Percentiles rank a stretch among this genome's conserved stretches.
phyloP scores from a whole-genome alignment of 2,329 filamentous ascomycete genomes.

The Dactylonectria macrodidyma region DNA sequence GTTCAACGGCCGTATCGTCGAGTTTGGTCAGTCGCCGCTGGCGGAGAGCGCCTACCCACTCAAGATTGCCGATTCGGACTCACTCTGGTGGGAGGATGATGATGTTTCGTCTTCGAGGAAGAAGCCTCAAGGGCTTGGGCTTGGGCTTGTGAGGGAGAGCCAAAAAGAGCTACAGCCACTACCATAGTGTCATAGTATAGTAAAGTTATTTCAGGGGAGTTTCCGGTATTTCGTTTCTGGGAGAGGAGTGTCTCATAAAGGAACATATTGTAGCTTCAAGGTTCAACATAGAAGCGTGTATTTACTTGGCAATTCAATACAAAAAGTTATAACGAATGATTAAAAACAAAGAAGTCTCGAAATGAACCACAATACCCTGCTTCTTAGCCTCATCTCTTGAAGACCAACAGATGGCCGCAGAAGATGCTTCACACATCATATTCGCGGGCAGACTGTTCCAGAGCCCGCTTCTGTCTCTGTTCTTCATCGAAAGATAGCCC shows the following conservation, averaged over 20 bases:
- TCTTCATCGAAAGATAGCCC: conserved; percentile 23
- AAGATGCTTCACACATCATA: not conserved
- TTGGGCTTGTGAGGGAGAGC: conserved; percentile 28
- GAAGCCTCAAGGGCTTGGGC: conserved; percentile 29
- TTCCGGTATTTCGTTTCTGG: conserved; percentile 3
- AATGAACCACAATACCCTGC: not conserved
- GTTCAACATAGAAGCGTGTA: conserved; percentile 16
- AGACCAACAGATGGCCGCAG: not conserved
- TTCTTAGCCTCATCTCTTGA: not conserved
- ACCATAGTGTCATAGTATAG: conserved; percentile 1
- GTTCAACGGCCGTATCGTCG: conserved; percentile 42
- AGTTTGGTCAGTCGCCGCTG: conserved; percentile 40
- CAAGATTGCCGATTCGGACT: conserved; percentile 31
- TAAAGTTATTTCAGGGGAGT: not conserved
- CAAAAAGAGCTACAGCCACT: conserved; percentile 1
- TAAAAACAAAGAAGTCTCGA: not conserved
- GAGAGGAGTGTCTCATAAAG: not conserved
- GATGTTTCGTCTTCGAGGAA: conserved; percentile 14
- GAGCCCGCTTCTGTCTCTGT: conserved; percentile 6
- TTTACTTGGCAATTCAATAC: conserved; percentile 9
- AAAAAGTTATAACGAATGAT: not conserved
- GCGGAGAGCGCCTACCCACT: conserved; percentile 31
- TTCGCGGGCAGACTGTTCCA: conserved; percentile 16
- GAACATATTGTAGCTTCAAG: not conserved
- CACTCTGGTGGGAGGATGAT: conserved; percentile 21